phyloP scores from a whole-genome alignment of 2,329 filamentous ascomycete genomes.

The Cladophialophora carrionii region DNA sequence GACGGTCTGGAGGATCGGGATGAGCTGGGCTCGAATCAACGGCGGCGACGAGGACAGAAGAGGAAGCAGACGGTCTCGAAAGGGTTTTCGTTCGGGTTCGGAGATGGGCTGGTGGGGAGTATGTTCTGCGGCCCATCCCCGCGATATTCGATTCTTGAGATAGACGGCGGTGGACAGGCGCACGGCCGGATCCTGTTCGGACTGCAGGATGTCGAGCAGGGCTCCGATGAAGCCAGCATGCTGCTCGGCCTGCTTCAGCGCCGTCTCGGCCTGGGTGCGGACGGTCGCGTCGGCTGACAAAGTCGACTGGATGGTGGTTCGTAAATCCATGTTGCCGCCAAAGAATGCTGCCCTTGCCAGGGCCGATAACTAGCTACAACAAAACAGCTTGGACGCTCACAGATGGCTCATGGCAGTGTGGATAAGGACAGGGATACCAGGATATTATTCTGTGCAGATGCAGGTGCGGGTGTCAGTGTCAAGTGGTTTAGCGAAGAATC shows the following conservation, averaged over 20 bases:
- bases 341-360: slow-evolving; percentile 25
- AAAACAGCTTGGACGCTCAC: slow-evolving; percentile 27
- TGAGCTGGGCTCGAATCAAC: slow-evolving; percentile 85
- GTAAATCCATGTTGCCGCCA: slow-evolving; percentile 46
- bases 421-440: background rate
- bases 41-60: slow-evolving; percentile 79
- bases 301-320: slow-evolving; percentile 66
- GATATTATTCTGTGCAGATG: slow-evolving; percentile 2
- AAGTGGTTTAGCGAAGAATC: slow-evolving; percentile 4
- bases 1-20: slow-evolving; percentile 93
- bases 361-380: slow-evolving; percentile 30
- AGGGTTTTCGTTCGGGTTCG: slow-evolving; percentile 84
- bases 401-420: slow-evolving; percentile 9
- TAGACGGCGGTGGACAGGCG: slow-evolving; percentile 92
- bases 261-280: slow-evolving; percentile 65
- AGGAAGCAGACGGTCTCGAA: slow-evolving; percentile 85
- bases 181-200: slow-evolving; percentile 81
- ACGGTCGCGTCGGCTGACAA: slow-evolving; percentile 65
- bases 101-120: slow-evolving; percentile 74
- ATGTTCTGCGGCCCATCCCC: slow-evolving; percentile 85
- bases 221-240: slow-evolving; percentile 88
- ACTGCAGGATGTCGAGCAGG: slow-evolving; percentile 85
- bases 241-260: slow-evolving; percentile 81
- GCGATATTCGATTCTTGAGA: slow-evolving; percentile 94
- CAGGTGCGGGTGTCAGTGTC: background rate